These are phyloP conservation scores for Alternaria rosae DNA, from an alignment of 2,329 filamentous ascomycete genomes.

Conservation along the genomic window DNA sequence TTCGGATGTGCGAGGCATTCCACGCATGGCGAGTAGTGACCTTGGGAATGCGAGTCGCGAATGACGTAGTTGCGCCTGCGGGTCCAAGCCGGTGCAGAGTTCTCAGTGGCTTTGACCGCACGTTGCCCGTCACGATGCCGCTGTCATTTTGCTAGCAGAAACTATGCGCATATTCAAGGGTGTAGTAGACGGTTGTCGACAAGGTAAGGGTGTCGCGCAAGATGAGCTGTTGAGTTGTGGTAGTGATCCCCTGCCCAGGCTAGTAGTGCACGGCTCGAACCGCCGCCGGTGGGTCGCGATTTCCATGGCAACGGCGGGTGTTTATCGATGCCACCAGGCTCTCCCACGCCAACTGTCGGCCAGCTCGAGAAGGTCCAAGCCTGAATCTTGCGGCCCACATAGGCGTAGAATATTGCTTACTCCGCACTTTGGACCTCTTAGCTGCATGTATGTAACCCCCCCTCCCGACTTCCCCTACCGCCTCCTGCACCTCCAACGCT, in stretches of 20 bases:
- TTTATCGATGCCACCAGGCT: slow-evolving; percentile 26
- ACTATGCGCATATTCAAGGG: neutral
- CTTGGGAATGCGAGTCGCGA: neutral
- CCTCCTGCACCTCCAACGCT: slow-evolving; percentile 23
- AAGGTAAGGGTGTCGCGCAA: slow-evolving; percentile 14
- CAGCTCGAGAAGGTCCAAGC: slow-evolving; percentile 16
- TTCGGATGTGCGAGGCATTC: neutral
- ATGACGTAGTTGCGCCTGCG: slow-evolving; percentile 5
- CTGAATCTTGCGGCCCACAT: slow-evolving; percentile 35
- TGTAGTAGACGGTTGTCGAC: neutral
- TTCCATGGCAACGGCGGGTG: slow-evolving; percentile 25
- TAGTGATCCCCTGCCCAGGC: slow-evolving; percentile 12
- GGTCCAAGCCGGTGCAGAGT: neutral
- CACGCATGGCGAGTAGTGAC: neutral
- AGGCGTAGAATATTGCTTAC: slow-evolving; percentile 29
- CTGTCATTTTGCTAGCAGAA: neutral
- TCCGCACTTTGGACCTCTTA: slow-evolving; percentile 38
- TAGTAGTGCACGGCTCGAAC: slow-evolving; percentile 20
- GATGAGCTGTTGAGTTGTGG: slow-evolving; percentile 11
- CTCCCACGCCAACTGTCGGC: slow-evolving; percentile 10
- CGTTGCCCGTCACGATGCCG: slow-evolving; percentile 12
- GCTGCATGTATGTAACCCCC: slow-evolving; percentile 35
- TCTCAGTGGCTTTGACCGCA: neutral
- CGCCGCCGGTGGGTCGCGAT: slow-evolving; percentile 17
- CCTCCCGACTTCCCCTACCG: slow-evolving; percentile 20